Base-by-base conservation (phyloP, 1,284 basidiomycete species). In the Fomitopsis betulina region DNA sequence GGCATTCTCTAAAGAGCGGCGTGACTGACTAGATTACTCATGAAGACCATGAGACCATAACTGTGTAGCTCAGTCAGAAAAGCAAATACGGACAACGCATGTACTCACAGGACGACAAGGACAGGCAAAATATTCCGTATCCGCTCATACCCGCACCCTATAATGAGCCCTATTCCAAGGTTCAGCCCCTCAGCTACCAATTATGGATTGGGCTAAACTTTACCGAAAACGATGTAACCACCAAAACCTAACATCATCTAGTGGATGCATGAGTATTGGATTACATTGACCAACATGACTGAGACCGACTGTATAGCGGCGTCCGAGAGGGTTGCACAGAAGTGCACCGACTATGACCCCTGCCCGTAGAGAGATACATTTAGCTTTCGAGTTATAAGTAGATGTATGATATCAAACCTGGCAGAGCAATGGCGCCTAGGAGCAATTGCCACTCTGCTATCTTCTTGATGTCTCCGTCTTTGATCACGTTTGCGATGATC, bases 391-490 rank as follows among this genome's bases (percentile, higher is more conserved):
- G 23, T 5, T 5, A n/a, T 23, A 3, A 27, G 25, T 15, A 13
- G 15, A 25, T 15, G 30, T 25, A 47, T n/a, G 5, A 8, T 19
- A 21, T 42, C 60, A 10, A 39, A 55, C 88, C 91, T 9, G 91
- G 90, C 4, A 93, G 73, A 0, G 89, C 81, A 52, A 93, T 81
- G 2, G 82, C 67, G 19, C 83, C 83, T 15, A 93, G 79, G 7
- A 93, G 75, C n/a, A 91, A 77, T 66, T 89, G 88, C 79, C 83
- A 92, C 67, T 90, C 87, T 2, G 83, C 86, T 1, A 80, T 87
- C 60, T 69, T 62, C 72, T 83, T 81, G 70, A 88, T 76, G 64
- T 79, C 73, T 13, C 78, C 75, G 56, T 81, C 66, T 58, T 81
- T 62, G 58, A 84, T 83, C 30, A 86, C 78, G 58, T 78, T 80